Conservation (phyloP, 441 rosid genomes). For the Flueggea neowawraea region DNA sequence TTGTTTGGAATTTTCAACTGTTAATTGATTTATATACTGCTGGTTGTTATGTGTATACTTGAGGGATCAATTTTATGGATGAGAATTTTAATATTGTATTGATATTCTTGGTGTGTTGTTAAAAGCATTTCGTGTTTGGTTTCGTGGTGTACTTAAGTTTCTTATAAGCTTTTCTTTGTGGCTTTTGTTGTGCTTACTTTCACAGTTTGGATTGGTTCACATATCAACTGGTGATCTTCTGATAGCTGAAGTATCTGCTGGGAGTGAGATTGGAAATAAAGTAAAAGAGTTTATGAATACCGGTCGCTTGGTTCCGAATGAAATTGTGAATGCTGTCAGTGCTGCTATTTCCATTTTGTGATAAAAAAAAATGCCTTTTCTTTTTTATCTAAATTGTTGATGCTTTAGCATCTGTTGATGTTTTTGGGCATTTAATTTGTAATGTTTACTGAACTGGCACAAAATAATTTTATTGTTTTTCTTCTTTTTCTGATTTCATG, state of each 20-base stretch:
- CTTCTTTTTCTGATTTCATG: no score
- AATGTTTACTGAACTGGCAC: no score
- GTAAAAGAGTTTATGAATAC: conserved; percentile 83
- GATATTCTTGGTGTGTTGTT: no score
- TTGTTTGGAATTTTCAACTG: no score
- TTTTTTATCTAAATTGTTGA: conserved; percentile 15
- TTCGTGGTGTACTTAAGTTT: no score
- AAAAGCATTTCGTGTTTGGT: no score
- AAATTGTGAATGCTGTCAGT: conserved; percentile 69
- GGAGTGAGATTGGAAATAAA: conserved; percentile 72
- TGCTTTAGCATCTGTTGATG: no score
- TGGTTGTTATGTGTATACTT: background rate
- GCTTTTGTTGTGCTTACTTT: conserved; percentile 4
- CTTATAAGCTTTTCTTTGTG: background rate
- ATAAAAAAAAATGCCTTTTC: background rate
- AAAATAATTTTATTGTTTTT: no score
- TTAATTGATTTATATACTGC: background rate
- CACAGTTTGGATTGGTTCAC: conserved; percentile 91
- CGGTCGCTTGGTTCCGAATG: conserved; percentile 86
- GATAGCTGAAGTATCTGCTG: conserved; percentile 77
- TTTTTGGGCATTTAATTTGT: no score
- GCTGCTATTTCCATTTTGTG: background rate
- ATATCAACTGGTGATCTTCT: conserved; percentile 91
- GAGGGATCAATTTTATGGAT: no score
- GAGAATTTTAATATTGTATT: no score